phyloP scores from a whole-genome alignment of 305 asterid species.

The Solanum hybrid region DNA sequence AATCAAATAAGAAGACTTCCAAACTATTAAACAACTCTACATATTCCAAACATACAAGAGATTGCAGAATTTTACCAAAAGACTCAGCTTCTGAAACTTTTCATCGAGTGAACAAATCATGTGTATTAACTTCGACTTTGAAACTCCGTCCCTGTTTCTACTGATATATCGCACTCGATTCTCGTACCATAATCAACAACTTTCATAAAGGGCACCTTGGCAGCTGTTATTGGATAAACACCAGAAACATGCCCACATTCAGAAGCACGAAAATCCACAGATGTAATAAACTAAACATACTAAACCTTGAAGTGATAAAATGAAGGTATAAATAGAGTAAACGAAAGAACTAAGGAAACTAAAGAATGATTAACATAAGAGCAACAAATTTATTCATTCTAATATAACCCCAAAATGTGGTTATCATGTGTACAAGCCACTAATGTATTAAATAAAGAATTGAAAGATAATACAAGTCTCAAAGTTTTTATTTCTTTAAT shows the following conservation, averaged over 20 bases:
- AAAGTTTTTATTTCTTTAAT: no score
- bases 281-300: conserved; percentile 18
- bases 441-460: no score
- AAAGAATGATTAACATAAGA: no score
- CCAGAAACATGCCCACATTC: conserved; percentile 72
- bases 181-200: no score
- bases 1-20: not conserved
- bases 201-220: conserved; percentile 58
- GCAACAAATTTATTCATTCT: no score
- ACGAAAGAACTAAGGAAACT: no score
- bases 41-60: not conserved
- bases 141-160: conserved; percentile 83
- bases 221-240: conserved; percentile 70
- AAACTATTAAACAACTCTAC: not conserved
- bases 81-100: conserved; percentile 76
- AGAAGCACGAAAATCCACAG: conserved; percentile 27
- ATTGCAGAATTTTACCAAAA: conserved; percentile 48
- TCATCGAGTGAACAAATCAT: conserved; percentile 72
- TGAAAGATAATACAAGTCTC: no score
- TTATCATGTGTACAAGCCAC: no score
- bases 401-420: no score
- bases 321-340: not conserved
- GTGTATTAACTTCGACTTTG: conserved; percentile 60
- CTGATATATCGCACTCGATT: no score
- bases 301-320: not conserved